Evolutionary conservation across 176 grass and related monocot species (phyloP).

Genomic region (Pontederia crassipes): DNA sequence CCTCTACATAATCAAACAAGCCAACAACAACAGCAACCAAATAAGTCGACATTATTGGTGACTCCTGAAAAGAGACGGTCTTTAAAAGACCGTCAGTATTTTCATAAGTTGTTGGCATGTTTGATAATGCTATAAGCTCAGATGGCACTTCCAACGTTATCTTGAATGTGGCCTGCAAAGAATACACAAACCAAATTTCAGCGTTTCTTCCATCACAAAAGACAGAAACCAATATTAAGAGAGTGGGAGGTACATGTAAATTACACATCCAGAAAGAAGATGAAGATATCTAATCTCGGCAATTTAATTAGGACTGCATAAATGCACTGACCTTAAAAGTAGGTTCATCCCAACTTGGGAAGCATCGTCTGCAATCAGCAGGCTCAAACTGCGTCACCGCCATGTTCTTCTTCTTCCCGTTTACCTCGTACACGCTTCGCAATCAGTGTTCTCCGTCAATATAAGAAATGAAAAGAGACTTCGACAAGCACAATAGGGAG

Average conservation of each 20-base stretch:
- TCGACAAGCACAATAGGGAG: neutral
- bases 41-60: slow-evolving; percentile 94
- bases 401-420: slow-evolving; percentile 85
- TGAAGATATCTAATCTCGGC: neutral
- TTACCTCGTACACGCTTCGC: neutral
- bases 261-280: too few relatives aligned
- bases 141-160: slow-evolving; percentile 57
- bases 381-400: slow-evolving; percentile 88
- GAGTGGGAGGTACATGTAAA: neutral
- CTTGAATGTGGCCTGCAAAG: slow-evolving; percentile 72
- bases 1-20: slow-evolving; percentile 64
- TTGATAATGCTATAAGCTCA: slow-evolving; percentile 63
- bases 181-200: neutral
- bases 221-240: too few relatives aligned
- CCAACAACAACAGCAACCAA: slow-evolving; percentile 83
- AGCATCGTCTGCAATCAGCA: slow-evolving; percentile 67
- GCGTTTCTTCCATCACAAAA: neutral
- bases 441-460: too few relatives aligned
- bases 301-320: neutral
- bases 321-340: slow-evolving; percentile 32
- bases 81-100: slow-evolving; percentile 33
- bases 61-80: slow-evolving; percentile 46
- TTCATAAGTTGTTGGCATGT: slow-evolving; percentile 53
- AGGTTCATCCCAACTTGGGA: slow-evolving; percentile 93
- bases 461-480: neutral